Evolutionary conservation across 192 early-diverging fungal species (phyloP).

Genomic region (Linnemannia schmuckeri): DNA sequence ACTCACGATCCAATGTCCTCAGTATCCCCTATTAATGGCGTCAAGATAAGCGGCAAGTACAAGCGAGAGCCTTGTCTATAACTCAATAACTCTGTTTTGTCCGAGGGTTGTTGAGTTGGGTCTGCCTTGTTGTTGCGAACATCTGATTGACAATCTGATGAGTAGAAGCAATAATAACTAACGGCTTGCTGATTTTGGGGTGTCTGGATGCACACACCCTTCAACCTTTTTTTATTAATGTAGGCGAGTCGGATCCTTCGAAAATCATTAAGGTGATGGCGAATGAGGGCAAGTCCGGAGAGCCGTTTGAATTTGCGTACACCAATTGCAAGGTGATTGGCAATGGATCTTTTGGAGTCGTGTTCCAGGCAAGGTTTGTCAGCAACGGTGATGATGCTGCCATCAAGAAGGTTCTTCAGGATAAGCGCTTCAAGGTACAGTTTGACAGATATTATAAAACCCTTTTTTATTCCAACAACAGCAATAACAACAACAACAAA

Average conservation of each 20-base stretch:
- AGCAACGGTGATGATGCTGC: conserved; percentile 85
- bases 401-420: conserved; percentile 98
- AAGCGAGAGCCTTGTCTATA: background rate
- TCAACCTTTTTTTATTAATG: background rate
- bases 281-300: conserved; percentile 88
- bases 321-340: conserved; percentile 94
- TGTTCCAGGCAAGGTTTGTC: conserved; percentile 92
- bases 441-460: background rate
- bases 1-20: conserved; percentile 36
- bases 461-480: background rate
- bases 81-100: background rate
- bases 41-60: conserved; percentile 56
- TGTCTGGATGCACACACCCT: background rate
- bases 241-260: conserved; percentile 67
- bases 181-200: background rate
- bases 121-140: background rate
- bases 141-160: background rate
- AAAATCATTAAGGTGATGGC: conserved; percentile 84
- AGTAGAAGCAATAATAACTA: background rate
- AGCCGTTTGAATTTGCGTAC: conserved; percentile 90
- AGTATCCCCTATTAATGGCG: conserved; percentile 40
- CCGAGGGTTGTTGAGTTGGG: background rate
- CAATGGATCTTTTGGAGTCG: conserved; percentile 98
- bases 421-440: conserved; percentile 95
- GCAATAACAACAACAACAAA: background rate